These are phyloP conservation scores for Xanthoceras sorbifolium DNA, from an alignment of 345 rosid species.

Conservation along the genomic window DNA sequence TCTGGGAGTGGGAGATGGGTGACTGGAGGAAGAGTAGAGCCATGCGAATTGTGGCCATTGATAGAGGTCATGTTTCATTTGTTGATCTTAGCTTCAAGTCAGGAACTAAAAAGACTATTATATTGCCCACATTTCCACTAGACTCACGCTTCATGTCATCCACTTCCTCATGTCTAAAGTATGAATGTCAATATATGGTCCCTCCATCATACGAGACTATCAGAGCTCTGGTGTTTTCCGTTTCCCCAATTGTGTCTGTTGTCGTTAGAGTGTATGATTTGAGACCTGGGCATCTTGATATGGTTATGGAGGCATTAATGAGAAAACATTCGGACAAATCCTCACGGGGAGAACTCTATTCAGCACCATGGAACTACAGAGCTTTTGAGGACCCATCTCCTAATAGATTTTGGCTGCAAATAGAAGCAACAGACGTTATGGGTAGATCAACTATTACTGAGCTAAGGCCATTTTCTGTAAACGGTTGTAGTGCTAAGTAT, in stretches of 20 bases:
- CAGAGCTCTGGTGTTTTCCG: slow-evolving; percentile 83
- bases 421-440: slow-evolving; percentile 61
- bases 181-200: slow-evolving; percentile 68
- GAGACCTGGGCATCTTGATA: slow-evolving; percentile 49
- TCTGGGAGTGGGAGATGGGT: slow-evolving; percentile 99
- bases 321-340: slow-evolving; percentile 43
- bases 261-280: slow-evolving; percentile 80
- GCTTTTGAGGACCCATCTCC: slow-evolving; percentile 93
- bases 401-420: slow-evolving; percentile 84
- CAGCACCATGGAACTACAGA: slow-evolving; percentile 82
- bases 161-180: slow-evolving; percentile 49
- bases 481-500: slow-evolving; percentile 58
- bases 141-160: slow-evolving; percentile 93
- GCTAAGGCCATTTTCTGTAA: slow-evolving; percentile 75
- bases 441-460: slow-evolving; percentile 63
- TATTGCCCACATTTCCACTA: slow-evolving; percentile 88
- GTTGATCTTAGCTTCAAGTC: slow-evolving; percentile 65
- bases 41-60: slow-evolving; percentile 83
- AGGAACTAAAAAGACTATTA: slow-evolving; percentile 57
- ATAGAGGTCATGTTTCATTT: slow-evolving; percentile 85
- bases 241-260: slow-evolving; percentile 58
- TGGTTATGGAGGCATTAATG: slow-evolving; percentile 80
- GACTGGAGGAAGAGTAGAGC: slow-evolving; percentile 93
- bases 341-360: slow-evolving; percentile 67
- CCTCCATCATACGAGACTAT: slow-evolving; percentile 79